Conservation (phyloP, 495 filamentous ascomycete genomes). For the Evansstolkia leycettana region DNA sequence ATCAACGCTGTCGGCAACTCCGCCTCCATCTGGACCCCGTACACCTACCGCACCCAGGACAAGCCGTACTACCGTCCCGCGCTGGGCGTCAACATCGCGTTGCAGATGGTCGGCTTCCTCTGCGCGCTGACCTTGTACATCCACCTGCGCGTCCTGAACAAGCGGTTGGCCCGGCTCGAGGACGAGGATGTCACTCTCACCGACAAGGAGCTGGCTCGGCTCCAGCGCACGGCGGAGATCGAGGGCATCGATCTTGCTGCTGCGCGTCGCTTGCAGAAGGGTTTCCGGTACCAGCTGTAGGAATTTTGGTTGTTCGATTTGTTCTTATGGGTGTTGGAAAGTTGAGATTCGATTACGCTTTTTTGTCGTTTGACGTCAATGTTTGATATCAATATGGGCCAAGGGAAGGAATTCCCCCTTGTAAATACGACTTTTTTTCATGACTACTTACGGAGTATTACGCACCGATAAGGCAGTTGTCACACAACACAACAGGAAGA, state of each 20-base stretch:
- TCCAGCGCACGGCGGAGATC: slow-evolving; percentile 34
- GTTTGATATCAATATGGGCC: no score
- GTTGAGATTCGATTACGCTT: no score
- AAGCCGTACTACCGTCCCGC: slow-evolving; percentile 30
- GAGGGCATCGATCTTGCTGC: slow-evolving; percentile 36
- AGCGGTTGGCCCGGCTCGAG: slow-evolving; percentile 32
- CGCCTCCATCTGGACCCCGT: slow-evolving; percentile 43
- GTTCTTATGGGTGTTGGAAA: no score
- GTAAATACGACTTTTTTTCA: no score
- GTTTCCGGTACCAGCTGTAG: slow-evolving; percentile 34
- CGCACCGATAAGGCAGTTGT: no score
- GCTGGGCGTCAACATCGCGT: slow-evolving; percentile 34
- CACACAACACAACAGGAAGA: no score
- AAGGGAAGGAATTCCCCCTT: no score
- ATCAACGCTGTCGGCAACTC: slow-evolving; percentile 43
- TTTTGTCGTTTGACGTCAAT: no score
- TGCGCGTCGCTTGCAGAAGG: slow-evolving; percentile 33
- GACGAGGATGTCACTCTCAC: slow-evolving; percentile 26
- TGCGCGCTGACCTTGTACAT: slow-evolving; percentile 30
- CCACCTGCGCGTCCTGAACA: slow-evolving; percentile 30
- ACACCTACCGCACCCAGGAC: slow-evolving; percentile 26
- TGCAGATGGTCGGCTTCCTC: slow-evolving; percentile 27
- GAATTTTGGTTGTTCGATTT: no score
- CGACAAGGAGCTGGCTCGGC: slow-evolving; percentile 25
- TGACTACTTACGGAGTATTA: no score